These are phyloP conservation scores for Daldinia decipiens DNA, from an alignment of 495 filamentous ascomycete genomes.

Conservation along the genomic window DNA sequence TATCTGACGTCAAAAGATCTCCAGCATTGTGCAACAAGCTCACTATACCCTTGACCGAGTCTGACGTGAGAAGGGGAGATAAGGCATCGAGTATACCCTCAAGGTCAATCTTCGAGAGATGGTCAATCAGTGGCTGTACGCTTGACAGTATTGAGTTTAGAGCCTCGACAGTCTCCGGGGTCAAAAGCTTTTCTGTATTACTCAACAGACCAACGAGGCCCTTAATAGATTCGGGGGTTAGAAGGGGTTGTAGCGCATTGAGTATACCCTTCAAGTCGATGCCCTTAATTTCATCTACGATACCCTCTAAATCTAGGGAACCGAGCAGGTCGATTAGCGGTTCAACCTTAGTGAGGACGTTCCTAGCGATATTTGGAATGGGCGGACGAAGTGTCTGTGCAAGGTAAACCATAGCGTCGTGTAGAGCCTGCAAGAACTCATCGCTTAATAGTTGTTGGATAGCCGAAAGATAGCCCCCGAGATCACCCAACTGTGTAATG, in stretches of 20 bases:
- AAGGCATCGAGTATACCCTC: slow-evolving; percentile 40
- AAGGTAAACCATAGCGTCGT: slow-evolving; percentile 50
- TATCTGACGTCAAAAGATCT: slow-evolving; percentile 53
- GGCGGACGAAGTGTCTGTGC: slow-evolving; percentile 48
- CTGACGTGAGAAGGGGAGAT: slow-evolving; percentile 49
- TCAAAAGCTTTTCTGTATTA: slow-evolving; percentile 55
- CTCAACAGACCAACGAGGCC: slow-evolving; percentile 56
- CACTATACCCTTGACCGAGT: slow-evolving; percentile 53
- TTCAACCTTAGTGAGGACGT: slow-evolving; percentile 44
- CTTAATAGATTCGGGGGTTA: slow-evolving; percentile 55
- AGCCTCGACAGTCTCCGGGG: slow-evolving; percentile 53
- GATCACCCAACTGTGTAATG: slow-evolving; percentile 30
- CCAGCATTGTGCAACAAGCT: slow-evolving; percentile 57
- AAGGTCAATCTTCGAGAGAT: slow-evolving; percentile 40
- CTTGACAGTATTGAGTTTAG: slow-evolving; percentile 47
- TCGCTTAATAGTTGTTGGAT: slow-evolving; percentile 44
- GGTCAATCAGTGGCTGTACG: slow-evolving; percentile 44
- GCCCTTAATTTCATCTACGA: slow-evolving; percentile 45
- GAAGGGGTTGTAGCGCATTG: slow-evolving; percentile 52
- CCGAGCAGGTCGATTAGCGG: slow-evolving; percentile 47
- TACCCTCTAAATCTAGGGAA: slow-evolving; percentile 47
- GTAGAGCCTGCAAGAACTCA: slow-evolving; percentile 48
- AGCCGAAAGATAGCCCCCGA: slow-evolving; percentile 41
- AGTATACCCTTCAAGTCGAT: slow-evolving; percentile 60
- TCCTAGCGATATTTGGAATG: slow-evolving; percentile 42